Conservation (phyloP, 768 basidiomycete species). For the Tulasnella sp. region DNA sequence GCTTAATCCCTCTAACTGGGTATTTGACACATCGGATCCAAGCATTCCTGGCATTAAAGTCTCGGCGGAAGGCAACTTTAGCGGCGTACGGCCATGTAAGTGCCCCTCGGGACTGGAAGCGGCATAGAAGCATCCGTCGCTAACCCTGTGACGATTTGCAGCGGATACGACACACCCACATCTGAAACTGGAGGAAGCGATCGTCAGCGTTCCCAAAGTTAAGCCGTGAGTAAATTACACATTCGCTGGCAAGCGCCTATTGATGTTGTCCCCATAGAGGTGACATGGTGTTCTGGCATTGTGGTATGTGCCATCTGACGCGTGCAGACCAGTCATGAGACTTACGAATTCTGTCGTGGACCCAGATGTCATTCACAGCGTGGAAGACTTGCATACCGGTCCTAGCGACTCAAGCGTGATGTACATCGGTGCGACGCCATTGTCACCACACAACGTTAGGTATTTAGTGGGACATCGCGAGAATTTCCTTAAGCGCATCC, state of each 20-base stretch:
- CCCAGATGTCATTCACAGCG: slow-evolving; percentile 20
- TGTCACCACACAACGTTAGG: slow-evolving; percentile 46
- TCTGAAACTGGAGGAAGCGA: slow-evolving; percentile 46
- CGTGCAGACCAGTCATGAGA: background rate
- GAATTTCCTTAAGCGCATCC: slow-evolving; percentile 44
- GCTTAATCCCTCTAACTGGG: slow-evolving; percentile 10
- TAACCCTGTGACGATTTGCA: background rate
- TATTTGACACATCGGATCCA: slow-evolving; percentile 6
- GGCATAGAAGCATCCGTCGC: background rate
- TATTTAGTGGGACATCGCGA: slow-evolving; percentile 55
- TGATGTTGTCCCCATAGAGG: slow-evolving; percentile 27
- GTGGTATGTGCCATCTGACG: slow-evolving; percentile 27
- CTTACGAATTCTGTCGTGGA: slow-evolving; percentile 33
- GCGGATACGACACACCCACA: slow-evolving; percentile 49
- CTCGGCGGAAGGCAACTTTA: background rate
- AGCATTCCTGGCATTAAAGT: slow-evolving; percentile 2
- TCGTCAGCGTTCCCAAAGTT: slow-evolving; percentile 57
- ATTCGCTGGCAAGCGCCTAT: background rate
- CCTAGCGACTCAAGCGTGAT: slow-evolving; percentile 29
- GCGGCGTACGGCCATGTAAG: slow-evolving; percentile 4
- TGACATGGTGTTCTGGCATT: slow-evolving; percentile 73
- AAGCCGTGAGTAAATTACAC: slow-evolving; percentile 28
- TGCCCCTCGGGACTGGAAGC: background rate
- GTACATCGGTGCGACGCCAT: slow-evolving; percentile 66
- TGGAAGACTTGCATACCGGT: slow-evolving; percentile 20